Evolutionary conservation across 257 asterid species (phyloP).

Genomic region (Thymus quinquecostatus): DNA sequence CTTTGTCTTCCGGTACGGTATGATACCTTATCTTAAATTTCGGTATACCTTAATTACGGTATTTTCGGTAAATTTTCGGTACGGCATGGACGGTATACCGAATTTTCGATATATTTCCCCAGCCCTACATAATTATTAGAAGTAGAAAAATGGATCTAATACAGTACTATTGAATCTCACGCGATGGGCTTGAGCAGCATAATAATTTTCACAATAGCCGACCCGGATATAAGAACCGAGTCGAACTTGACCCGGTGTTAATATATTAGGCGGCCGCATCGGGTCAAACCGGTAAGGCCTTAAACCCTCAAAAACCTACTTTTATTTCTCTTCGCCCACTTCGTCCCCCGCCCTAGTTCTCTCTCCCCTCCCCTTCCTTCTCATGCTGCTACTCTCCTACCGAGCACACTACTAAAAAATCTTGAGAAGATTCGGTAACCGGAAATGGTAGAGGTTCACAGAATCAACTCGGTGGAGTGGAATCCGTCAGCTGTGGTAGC

Average conservation of each 20-base stretch:
- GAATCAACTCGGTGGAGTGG: conserved; percentile 80
- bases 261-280: background rate
- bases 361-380: background rate
- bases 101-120: too few relatives aligned
- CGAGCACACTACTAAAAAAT: conserved; percentile 17
- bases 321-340: conserved; percentile 21
- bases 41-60: too few relatives aligned
- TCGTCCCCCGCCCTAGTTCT: conserved; percentile 1
- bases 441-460: conserved; percentile 57
- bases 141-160: too few relatives aligned
- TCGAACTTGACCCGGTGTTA: conserved; percentile 5
- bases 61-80: too few relatives aligned
- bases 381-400: conserved; percentile 24
- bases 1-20: too few relatives aligned
- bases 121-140: too few relatives aligned
- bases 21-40: too few relatives aligned
- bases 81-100: too few relatives aligned
- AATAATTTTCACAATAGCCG: background rate
- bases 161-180: too few relatives aligned
- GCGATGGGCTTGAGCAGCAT: background rate
- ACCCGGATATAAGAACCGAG: background rate
- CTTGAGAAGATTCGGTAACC: background rate
- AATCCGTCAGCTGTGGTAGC: conserved; percentile 86
- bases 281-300: conserved; percentile 26
- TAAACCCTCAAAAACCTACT: conserved; percentile 46